A percentile compares a stretch with the other conserved stretches of the same genome.
Conservation (phyloP, 1,284 basidiomycete species). For the Ceratobasidium sp. region DNA sequence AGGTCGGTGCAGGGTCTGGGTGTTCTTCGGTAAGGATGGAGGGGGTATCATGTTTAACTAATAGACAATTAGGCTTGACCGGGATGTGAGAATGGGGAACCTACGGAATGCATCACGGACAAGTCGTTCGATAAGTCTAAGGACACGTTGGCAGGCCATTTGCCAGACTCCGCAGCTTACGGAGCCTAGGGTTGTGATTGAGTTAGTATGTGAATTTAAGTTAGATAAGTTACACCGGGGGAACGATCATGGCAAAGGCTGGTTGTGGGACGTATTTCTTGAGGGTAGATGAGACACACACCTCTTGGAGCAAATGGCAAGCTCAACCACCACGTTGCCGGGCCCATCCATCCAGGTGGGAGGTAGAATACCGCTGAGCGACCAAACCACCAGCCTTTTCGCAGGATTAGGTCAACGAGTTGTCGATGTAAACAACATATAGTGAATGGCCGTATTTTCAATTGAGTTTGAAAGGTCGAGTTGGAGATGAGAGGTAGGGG, state of each 20-base stretch:
- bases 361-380: slow-evolving; percentile 89
- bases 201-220: background rate
- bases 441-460: no score
- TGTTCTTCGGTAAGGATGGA: slow-evolving; percentile 27
- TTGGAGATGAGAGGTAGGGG: background rate
- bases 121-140: slow-evolving; percentile 71
- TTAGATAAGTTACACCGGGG: no score
- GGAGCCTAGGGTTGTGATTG: slow-evolving; percentile 61
- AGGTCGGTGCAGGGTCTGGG: background rate
- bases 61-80: slow-evolving; percentile 9
- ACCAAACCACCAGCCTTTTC: slow-evolving; percentile 82
- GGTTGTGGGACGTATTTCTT: background rate
- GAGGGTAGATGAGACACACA: slow-evolving; percentile 46
- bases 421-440: no score
- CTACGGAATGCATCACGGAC: slow-evolving; percentile 59
- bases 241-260: background rate
- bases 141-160: slow-evolving; percentile 82
- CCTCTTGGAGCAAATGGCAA: slow-evolving; percentile 83
- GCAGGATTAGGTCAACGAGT: background rate
- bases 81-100: background rate
- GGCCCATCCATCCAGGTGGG: slow-evolving; percentile 86
- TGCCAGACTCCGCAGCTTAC: slow-evolving; percentile 91
- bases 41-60: slow-evolving; percentile 12
- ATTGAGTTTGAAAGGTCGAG: no score
- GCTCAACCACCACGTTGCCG: slow-evolving; percentile 79